Base-by-base conservation (phyloP, 2,329 filamentous ascomycete genomes). In the Colletotrichum kahawae region DNA sequence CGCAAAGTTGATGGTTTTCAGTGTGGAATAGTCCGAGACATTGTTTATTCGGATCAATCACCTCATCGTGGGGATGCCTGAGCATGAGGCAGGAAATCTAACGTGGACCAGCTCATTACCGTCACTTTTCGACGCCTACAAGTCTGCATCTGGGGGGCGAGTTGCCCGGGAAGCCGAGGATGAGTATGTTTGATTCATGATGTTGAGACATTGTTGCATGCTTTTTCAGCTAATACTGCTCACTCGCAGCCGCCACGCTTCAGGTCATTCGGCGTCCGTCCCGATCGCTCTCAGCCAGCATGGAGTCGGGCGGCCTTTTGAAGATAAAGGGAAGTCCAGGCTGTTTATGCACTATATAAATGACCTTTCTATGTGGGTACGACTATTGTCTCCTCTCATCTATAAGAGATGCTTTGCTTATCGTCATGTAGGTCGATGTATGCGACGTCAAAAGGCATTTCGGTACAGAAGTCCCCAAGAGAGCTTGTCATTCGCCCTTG, bases 361-460 rank as follows among this genome's bases (percentile, higher is more conserved):
- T 48, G 71, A 74, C 9, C 34, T 74, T 8, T 74, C 71, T 3
- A 36, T 48, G 29, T 70, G 71, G 71, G 66, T 36, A 31, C 48
- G 71, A 9, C 14, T 43, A n/a, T 6, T 12, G 4, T 2, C 10
- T 24, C 9, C 5, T 38, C 2, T 13, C 7, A 4, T 29, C 21
- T 8, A 5, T 8, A 3, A 7, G 6, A 2, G 12, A 9, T 9
- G n/a, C 12, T 72, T 8, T 18, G 14, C 16, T 67, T 1, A 21
- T 9, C 3, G 5, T 8, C 9, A 24, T 31, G 2, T 78, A 84
- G 84, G 84, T 87, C 74, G 85, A 87, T 74, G 79, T 85, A 5
- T 87, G 85, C 73, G 86, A 87, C 56, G 81, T 81, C 13, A 80
- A 83, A 34, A 81, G 82, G 7, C 84, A 86, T 77, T 87, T 87